Base-by-base conservation (phyloP, 1,284 basidiomycete species). In the Cutaneotrichosporon arboriforme region DNA sequence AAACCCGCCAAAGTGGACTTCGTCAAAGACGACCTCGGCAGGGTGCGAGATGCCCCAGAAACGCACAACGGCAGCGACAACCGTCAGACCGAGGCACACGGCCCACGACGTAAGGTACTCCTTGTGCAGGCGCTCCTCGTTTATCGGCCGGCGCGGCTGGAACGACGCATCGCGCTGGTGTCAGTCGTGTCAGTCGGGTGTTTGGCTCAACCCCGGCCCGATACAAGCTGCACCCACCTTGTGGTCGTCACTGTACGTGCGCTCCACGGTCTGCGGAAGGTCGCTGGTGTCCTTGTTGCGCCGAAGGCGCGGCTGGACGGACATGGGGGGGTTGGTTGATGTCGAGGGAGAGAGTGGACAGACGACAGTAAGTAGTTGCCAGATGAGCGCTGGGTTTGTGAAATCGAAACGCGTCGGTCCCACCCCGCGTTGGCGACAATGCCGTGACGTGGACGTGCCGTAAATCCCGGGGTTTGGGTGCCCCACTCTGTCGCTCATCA, bases 11-110 rank as follows among this genome's bases (percentile, higher is more conserved):
- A 96, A 97, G 70, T 97, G 92, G 13, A 97, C 92, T 77, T 97
- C 92, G 72, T 97, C 92, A 73, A 97, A 97, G 33, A 96, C 93
- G 59, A 97, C 91, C 78, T 90, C 85, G 77, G 90, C 86, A 38
- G 92, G 92, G 70, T 90, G 85, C 70, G 86, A 87, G 75, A 97
- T 92, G 78, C 90, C 88, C 79, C 87, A 92, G 78, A 97, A 94
- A 45, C 92, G 84, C 52, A 93, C 74, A 18, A 83, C 81, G 68
- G 90, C 86, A 13, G 90, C 87, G 37, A 89, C 69, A 2, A 80
- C 77, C 17, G 89, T 90, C 50, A 94, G 78, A 2, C 52, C 51
- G 0, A 55, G 40, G 14, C 62, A 69, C n/a, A 62, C 56, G 2
- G 57, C 52, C 60, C 62, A 72, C 4, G 66, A 69, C n/a, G 52